Evolutionary conservation across 208 protist genomes (phyloP), one percentile per base, ranked within the genome.

Genomic region (Trypanosoma theileri): DNA sequence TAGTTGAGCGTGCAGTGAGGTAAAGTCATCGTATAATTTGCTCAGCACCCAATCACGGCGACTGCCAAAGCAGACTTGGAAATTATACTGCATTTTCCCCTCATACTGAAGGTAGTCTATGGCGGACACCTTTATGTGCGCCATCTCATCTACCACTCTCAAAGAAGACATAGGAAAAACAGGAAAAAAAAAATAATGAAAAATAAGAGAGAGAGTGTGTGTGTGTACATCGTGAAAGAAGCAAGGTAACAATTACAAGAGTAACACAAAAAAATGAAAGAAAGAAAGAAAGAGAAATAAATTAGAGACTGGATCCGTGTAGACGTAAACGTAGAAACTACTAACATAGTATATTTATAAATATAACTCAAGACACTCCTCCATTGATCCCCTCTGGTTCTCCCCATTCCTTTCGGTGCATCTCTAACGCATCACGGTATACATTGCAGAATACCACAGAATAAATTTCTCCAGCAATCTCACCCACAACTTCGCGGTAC

Each of bases 391-490:
- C 6, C 28, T 35, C 4, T 35, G 28, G 28, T 35, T 35, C 28
- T 35, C 28, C 28, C 71, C 71, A 76, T 21, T 76, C 63, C 17
- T 24, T 56, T 35, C 64, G 26, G 35, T 61, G 19, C 51, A 19
- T 41, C 28, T 57, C 41, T 26, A 76, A 48, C 16, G 71, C 45
- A n/a, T 66, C 64, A 22, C 26, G 31, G 51, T 66, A 67, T 10
- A 78, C 64, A 17, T 44, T 60, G 51, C 71, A 77, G 80, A 92
- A 94, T 31, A 75, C 77, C 28, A 74, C 69, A 0, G 79, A 50
- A 68, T 91, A 94, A 0, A 92, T 40, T 62, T 92, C 86, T 12
- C 86, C 89, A 21, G 86, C 85, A 50, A 94, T 48, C 65, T 92
- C 89, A 56, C 80, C 79, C 17, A 92, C 61, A 14, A 76, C 86